Percentiles rank a stretch among this genome's conserved stretches.
Evolutionary conservation across 2,329 filamentous ascomycete species (phyloP).

Genomic region (Colletotrichum trifolii): DNA sequence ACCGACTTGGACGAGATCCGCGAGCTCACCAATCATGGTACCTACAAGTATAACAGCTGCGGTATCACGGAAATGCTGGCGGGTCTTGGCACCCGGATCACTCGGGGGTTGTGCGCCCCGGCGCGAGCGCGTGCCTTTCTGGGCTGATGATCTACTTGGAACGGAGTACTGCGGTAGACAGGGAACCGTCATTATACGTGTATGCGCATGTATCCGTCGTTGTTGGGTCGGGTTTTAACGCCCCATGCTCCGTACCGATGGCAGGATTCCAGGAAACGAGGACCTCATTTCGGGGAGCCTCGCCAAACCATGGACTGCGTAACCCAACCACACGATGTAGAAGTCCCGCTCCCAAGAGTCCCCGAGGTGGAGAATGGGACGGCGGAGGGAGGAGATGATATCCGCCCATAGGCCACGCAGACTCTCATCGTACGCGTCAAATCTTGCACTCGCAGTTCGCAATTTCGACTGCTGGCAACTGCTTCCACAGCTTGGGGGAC

Average conservation of each 20-base stretch:
- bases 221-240: no score
- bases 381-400: constrained; percentile 22
- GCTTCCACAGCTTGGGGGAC: constrained; percentile 2
- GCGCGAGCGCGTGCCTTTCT: constrained; percentile 24
- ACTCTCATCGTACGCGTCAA: constrained; percentile 15
- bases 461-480: constrained; percentile 30
- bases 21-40: constrained; percentile 7
- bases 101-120: constrained; percentile 30
- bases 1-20: constrained; percentile 9
- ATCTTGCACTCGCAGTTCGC: constrained; percentile 20
- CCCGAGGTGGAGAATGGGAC: constrained; percentile 29
- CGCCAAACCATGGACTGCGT: constrained; percentile 7
- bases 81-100: constrained; percentile 35
- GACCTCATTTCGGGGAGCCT: constrained; percentile 33
- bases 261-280: constrained; percentile 13
- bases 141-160: constrained; percentile 4
- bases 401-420: constrained; percentile 17
- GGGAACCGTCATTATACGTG: no score
- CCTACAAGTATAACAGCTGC: constrained; percentile 15
- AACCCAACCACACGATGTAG: no score
- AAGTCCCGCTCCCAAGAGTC: constrained; percentile 15
- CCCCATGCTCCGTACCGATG: not conserved
- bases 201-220: no score
- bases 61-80: constrained; percentile 27
- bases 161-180: constrained; percentile 3